Conservation (phyloP, 257 asterid species). For the Ilex aquifolium region DNA sequence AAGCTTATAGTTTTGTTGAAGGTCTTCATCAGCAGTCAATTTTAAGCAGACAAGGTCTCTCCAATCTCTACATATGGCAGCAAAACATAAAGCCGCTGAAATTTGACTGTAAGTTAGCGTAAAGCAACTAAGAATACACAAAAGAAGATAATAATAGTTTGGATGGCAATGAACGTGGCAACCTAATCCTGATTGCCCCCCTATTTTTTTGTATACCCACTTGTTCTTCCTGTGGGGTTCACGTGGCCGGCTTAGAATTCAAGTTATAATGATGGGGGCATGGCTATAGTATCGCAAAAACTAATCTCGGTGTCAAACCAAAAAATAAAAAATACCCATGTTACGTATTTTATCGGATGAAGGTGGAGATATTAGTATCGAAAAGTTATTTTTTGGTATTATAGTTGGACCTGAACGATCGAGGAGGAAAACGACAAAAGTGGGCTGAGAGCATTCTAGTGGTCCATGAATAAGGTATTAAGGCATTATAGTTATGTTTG, state of each 20-base stretch:
- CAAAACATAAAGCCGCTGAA: background rate
- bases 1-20: conserved; percentile 28
- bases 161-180: background rate
- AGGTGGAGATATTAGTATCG: too few relatives aligned
- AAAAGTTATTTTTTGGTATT: too few relatives aligned
- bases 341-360: too few relatives aligned
- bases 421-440: conserved; percentile 17
- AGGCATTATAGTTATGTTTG: too few relatives aligned
- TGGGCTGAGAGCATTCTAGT: too few relatives aligned
- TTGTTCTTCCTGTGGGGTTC: background rate
- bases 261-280: background rate
- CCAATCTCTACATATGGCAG: conserved; percentile 4
- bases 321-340: too few relatives aligned
- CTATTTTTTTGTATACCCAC: background rate
- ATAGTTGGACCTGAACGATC: background rate
- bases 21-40: conserved; percentile 32
- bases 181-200: background rate
- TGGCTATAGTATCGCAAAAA: too few relatives aligned
- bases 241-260: background rate
- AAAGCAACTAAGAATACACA: background rate
- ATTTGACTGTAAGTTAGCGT: background rate
- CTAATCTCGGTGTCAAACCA: too few relatives aligned
- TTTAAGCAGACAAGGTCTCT: conserved; percentile 16
- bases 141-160: background rate
- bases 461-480: too few relatives aligned